phyloP scores from a whole-genome alignment of 2,329 filamentous ascomycete genomes.

The Penicillium sp. region DNA sequence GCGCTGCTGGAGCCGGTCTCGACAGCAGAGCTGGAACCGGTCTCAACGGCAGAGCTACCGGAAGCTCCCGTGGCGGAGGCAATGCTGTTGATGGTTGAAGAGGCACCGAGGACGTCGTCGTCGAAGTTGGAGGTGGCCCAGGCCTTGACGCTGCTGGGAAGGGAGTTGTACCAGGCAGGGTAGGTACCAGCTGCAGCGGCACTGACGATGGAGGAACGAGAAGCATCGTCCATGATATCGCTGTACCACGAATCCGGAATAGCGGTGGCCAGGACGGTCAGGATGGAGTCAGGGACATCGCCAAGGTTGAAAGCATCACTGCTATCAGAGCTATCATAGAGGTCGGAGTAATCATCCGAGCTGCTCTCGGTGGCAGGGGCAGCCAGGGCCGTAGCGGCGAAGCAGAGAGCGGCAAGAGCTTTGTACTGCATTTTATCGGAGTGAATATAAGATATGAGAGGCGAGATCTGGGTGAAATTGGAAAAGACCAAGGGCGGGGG shows the following conservation, averaged over 20 bases:
- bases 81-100: not conserved
- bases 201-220: conserved; percentile 16
- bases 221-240: conserved; percentile 18
- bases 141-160: conserved; percentile 27
- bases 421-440: conserved; percentile 28
- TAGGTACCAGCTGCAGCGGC: conserved; percentile 22
- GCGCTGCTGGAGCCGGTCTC: not conserved
- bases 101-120: not conserved
- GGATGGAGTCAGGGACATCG: conserved; percentile 21
- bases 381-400: conserved; percentile 25
- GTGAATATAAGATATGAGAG: not conserved
- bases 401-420: conserved; percentile 20
- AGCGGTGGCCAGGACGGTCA: conserved; percentile 27
- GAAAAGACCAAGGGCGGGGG: not conserved
- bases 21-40: not conserved
- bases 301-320: conserved; percentile 2
- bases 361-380: conserved; percentile 11
- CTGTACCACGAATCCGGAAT: conserved; percentile 23
- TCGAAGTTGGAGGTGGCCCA: conserved; percentile 17
- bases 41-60: not conserved
- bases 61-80: not conserved
- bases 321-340: not conserved
- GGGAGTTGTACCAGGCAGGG: conserved; percentile 29
- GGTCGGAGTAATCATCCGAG: not conserved
- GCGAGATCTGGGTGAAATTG: not conserved